Conservation (phyloP, 2,329 filamentous ascomycete genomes). For the Anisogramma anomala region DNA sequence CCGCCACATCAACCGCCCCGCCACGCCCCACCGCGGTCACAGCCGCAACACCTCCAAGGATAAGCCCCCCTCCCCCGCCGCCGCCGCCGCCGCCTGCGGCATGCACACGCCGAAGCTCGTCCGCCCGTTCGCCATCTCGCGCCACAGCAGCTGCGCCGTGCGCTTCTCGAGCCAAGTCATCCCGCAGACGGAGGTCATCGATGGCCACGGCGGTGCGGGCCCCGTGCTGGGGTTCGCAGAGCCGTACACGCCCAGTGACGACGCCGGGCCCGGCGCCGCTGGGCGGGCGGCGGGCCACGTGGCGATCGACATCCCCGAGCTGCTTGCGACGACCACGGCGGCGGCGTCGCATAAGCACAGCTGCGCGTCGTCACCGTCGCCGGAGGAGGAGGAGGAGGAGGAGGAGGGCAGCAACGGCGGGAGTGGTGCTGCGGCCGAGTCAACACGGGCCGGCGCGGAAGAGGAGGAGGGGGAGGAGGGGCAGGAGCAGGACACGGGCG, state of each 20-base stretch:
- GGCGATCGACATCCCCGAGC: conserved; percentile 32
- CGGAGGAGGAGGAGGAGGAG: conserved; percentile 14
- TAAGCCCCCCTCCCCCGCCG: too few relatives aligned
- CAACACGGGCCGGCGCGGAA: too few relatives aligned
- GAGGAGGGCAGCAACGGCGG: conserved; percentile 18
- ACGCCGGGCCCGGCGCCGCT: conserved; percentile 5
- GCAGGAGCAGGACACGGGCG: conserved; percentile 31
- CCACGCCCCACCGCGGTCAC: conserved; percentile 1
- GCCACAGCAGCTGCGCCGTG: conserved; percentile 40
- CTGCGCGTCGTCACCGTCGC: too few relatives aligned
- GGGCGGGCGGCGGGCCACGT: conserved; percentile 24
- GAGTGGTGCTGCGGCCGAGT: too few relatives aligned
- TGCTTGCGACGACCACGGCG: conserved; percentile 30
- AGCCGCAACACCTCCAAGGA: conserved; percentile 5
- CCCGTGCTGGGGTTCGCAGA: conserved; percentile 68
- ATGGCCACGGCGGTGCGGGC: conserved; percentile 48
- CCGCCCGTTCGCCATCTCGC: conserved; percentile 35
- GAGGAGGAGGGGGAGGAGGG: conserved; percentile 17
- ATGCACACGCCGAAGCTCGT: conserved; percentile 17
- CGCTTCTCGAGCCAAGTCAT: conserved; percentile 64
- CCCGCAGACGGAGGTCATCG: conserved; percentile 55
- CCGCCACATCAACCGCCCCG: conserved; percentile 1
- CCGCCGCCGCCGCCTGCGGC: background rate
- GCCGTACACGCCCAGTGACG: conserved; percentile 20
- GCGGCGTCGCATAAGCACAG: too few relatives aligned